Base-by-base conservation (phyloP, 805 yeast species). In the Kockiozyma suomiensis region DNA sequence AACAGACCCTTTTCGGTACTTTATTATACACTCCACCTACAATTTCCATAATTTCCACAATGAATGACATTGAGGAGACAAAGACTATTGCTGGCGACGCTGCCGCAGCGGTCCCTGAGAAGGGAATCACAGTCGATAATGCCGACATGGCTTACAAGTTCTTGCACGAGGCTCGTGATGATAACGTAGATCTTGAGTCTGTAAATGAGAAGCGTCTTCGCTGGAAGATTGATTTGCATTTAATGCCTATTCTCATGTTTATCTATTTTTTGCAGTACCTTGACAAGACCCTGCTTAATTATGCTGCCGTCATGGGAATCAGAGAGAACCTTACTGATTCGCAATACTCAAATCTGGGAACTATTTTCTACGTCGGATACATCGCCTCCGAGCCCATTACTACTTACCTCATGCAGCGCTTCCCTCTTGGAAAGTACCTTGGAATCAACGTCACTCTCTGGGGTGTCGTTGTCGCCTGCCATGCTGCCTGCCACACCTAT, bases 271-370 rank as follows among this genome's bases (percentile, higher is more conserved):
- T 83, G 17, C 86, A 84, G 73, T 59, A 54, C 42, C 51, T 49
- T 12, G 88, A 85, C 65, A 84, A 84, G 66, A 77, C 82, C 17
- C 70, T 84, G 51, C 70, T 82, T 35, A 83, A 83, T 62, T 82
- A 84, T 67, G 85, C 88, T 1, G 85, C 85, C 17, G 83, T 84
- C 1, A 81, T 85, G 85, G 87, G 66, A 17, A 37, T 45, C 35
- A 13, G 40, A 37, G 69, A 74, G 1, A 15, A 56, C 17, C 73
- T 82, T 62, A 72, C 74, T 45, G 74, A 78, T 3, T 75, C 81
- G 38, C 81, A 83, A 54, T 54, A 46, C 25, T 23, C 51, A 26
- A 25, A 23, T 28, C 45, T 83, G 79, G 85, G 46, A 88, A 70
- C 77, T 42, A 69, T 75, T 4, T 79, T 79, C 60, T 79, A 78